A percentile compares a stretch with the other conserved stretches of the same genome.
Evolutionary conservation across 2,329 filamentous ascomycete species (phyloP).

Genomic region (Tolypocladium cylindrosporum): DNA sequence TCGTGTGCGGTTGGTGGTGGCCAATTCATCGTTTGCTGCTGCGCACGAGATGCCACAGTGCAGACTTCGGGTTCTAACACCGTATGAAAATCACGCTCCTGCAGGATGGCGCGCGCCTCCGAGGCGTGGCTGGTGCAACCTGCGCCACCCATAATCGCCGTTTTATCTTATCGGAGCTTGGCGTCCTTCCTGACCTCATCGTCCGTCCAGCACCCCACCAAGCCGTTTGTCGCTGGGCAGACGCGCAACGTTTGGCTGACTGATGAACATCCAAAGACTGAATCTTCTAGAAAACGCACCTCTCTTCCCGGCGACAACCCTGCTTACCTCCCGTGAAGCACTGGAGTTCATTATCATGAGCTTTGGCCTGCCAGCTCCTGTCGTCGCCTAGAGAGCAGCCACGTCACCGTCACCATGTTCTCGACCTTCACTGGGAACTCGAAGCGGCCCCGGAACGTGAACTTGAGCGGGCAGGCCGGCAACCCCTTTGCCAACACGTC

Average conservation of each 20-base stretch:
- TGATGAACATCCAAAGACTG: conserved; percentile 1
- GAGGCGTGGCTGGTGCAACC: not conserved
- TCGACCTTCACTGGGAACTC: conserved; percentile 84
- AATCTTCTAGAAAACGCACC: conserved; percentile 7
- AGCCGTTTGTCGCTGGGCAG: not conserved
- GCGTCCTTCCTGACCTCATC: conserved; percentile 1
- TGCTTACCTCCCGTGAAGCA: not conserved
- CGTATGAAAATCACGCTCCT: not conserved
- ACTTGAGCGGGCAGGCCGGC: conserved; percentile 73
- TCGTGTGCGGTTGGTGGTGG: not conserved
- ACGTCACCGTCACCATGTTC: conserved; percentile 53
- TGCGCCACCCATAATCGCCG: not conserved
- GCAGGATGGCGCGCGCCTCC: not conserved
- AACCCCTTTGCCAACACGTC: conserved; percentile 68
- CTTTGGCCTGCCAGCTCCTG: not conserved
- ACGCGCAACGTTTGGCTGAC: not conserved
- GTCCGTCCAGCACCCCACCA: not conserved
- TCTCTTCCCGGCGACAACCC: not conserved
- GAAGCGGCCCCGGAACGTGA: conserved; percentile 80
- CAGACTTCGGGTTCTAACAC: not conserved
- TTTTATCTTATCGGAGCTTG: conserved; percentile 8
- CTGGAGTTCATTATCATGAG: not conserved
- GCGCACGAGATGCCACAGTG: not conserved
- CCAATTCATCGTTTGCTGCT: not conserved
- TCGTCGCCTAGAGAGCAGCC: conserved; percentile 1